Percentiles rank a stretch among this genome's conserved stretches.
Conservation (phyloP, 352 stramenopile species). For the Blastocystis sp. region DNA sequence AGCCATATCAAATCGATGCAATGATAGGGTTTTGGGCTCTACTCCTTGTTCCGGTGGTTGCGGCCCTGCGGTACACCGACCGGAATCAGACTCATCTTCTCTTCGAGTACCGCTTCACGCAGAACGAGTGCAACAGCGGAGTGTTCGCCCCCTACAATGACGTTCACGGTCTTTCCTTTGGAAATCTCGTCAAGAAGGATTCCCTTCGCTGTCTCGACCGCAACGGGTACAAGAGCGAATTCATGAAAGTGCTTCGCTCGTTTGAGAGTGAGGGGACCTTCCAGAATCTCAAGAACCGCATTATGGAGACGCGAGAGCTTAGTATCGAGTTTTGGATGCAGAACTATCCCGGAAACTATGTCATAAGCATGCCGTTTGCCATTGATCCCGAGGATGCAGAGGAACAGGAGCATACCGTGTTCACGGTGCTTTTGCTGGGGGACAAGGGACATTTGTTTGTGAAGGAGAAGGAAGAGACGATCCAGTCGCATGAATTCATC, state of each 20-base stretch:
- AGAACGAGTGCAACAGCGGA: slow-evolving; percentile 47
- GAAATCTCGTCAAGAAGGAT: not conserved
- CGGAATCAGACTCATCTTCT: slow-evolving; percentile 48
- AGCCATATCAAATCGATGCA: not conserved
- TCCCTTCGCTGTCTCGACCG: slow-evolving; percentile 28
- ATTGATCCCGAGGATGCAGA: not conserved
- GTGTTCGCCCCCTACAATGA: slow-evolving; percentile 4
- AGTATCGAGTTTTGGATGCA: slow-evolving; percentile 35
- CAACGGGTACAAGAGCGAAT: slow-evolving; percentile 28
- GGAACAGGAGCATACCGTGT: not conserved
- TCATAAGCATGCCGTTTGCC: not conserved
- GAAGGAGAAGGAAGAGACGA: not conserved
- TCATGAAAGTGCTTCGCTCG: not conserved
- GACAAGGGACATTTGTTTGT: not conserved
- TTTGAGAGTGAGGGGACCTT: slow-evolving; percentile 21
- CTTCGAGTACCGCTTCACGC: slow-evolving; percentile 53
- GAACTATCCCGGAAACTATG: not conserved
- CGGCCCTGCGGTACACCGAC: slow-evolving; percentile 3
- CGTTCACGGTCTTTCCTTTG: slow-evolving; percentile 9
- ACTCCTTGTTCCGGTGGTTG: not conserved
- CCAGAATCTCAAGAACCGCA: not conserved
- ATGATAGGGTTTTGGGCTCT: slow-evolving; percentile 8
- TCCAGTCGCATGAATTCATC: not conserved
- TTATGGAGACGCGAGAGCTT: slow-evolving; percentile 27
- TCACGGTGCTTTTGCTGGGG: not conserved